Base-by-base conservation (phyloP, 2,329 filamentous ascomycete genomes). In the Aspergillus brunneoviolaceus region DNA sequence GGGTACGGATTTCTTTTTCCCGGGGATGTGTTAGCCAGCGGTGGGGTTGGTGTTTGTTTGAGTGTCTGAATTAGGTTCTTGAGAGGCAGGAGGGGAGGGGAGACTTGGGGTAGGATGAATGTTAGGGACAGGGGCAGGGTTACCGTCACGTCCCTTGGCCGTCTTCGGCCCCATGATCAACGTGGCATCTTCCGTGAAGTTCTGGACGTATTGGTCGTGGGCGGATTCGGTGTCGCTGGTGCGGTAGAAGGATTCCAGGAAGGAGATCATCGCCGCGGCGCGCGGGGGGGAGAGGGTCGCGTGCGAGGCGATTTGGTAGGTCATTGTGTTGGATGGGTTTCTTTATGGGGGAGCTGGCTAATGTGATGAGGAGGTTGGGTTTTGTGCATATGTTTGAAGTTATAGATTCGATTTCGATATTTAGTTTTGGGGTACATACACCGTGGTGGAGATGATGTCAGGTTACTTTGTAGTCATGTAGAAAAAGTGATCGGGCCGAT, bases 141-240 rank as follows among this genome's bases (percentile, higher is more conserved):
- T 69, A 77, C 74, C 73, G 53, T 69, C 67, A 11, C 59, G 47
- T 2, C 74, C 75, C 48, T 68, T 69, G 0, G 71, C 74, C 14
- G 70, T 60, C 60, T 76, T 77, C 0, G 74, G 64, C 1, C 74
- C 75, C 73, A 77, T 76, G 11, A 76, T 75, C 11, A 77, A 45
- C 0, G 74, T 77, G 1, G 74, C 74, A 60, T 74, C 72, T 0
- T 66, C 51, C 0, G 73, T 76, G 63, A 77, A 77, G 56, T 61
- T 69, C 16, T 64, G 56, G 21, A 72, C 71, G 59, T 77, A 77
- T 60, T 71, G 65, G 16, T 74, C 72, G 55, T 77, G 75, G 25
- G 63, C 47, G 42, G 68, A 64, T 48, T 76, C 74, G 14, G 67
- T 70, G 62, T 76, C 74, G 64, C 74, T 76, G 50, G 65, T 72